Conservation (phyloP, 805 yeast genomes). For the Monosporozyma servazzii region DNA sequence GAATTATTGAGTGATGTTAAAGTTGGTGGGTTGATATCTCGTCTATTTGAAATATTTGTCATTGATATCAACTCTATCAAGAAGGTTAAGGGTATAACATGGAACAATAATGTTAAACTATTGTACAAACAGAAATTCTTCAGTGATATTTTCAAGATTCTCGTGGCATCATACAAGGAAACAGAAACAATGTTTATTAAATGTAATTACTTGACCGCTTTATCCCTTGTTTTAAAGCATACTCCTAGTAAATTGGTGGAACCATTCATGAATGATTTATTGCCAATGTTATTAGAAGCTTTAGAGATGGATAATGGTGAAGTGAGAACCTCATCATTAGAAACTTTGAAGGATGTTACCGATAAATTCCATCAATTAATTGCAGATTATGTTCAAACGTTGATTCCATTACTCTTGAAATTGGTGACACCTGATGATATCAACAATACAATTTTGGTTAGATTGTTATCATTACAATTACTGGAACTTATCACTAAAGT, state of each 20-base stretch:
- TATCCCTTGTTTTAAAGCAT: constrained; percentile 58
- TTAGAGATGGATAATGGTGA: constrained; percentile 38
- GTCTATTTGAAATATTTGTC: constrained; percentile 53
- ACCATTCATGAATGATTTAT: constrained; percentile 52
- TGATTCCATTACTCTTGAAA: constrained; percentile 47
- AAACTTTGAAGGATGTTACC: constrained; percentile 48
- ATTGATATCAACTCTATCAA: constrained; percentile 56
- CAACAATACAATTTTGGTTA: constrained; percentile 39
- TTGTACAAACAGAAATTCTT: constrained; percentile 79
- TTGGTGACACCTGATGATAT: constrained; percentile 14
- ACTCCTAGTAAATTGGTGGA: constrained; percentile 53
- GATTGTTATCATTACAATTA: constrained; percentile 49
- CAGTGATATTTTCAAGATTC: constrained; percentile 44
- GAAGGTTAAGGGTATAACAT: constrained; percentile 35
- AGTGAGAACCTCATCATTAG: constrained; percentile 52
- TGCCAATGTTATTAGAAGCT: constrained; percentile 67
- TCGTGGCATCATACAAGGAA: constrained; percentile 40
- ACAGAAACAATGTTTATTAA: constrained; percentile 25
- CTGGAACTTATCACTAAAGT: constrained; percentile 39
- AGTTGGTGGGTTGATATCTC: constrained; percentile 37
- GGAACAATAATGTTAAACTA: constrained; percentile 49
- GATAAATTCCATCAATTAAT: constrained; percentile 47
- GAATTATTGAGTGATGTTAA: constrained; percentile 28
- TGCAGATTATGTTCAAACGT: constrained; percentile 42
- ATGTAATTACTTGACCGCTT: constrained; percentile 51